Evolutionary conservation across 2,329 filamentous ascomycete species (phyloP).

Genomic region (Exophiala spinifera): DNA sequence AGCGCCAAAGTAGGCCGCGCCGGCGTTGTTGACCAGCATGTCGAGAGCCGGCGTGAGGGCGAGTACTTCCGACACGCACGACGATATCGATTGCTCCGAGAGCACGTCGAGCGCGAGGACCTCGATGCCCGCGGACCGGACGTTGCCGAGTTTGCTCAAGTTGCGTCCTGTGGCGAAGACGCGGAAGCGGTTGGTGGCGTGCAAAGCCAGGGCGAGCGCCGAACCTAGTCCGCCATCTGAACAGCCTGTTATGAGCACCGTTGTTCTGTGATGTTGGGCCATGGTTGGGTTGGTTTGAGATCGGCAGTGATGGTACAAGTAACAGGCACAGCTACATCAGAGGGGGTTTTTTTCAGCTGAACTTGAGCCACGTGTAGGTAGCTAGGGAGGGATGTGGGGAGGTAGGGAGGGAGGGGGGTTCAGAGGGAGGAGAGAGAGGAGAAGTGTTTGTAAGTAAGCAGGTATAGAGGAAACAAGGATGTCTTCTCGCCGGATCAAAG

Average conservation of each 20-base stretch:
- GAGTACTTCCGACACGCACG: slow-evolving; percentile 30
- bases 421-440: too few species aligned
- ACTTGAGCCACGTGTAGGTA: too few species aligned
- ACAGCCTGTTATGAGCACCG: slow-evolving; percentile 32
- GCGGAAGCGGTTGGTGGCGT: slow-evolving; percentile 31
- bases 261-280: neutral
- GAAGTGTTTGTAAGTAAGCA: too few species aligned
- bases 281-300: too few species aligned
- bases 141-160: slow-evolving; percentile 33
- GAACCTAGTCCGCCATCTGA: slow-evolving; percentile 41
- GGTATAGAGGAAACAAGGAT: too few species aligned
- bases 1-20: slow-evolving; percentile 32
- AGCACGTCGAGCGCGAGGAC: slow-evolving; percentile 36
- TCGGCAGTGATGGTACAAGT: too few species aligned
- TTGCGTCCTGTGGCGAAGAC: slow-evolving; percentile 46
- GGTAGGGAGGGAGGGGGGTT: too few species aligned
- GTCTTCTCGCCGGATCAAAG: too few species aligned
- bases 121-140: slow-evolving; percentile 28
- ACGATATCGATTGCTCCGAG: slow-evolving; percentile 31
- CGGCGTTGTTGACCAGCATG: slow-evolving; percentile 48
- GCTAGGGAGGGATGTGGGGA: too few species aligned
- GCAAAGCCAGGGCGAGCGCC: slow-evolving; percentile 40
- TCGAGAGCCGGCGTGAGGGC: slow-evolving; percentile 34
- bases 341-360: too few species aligned
- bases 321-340: too few species aligned